Evolutionary conservation across 1,284 basidiomycete genomes (phyloP), one percentile per base, ranked within the genome.

Genomic region (Pseudozyma tsukubaensis): DNA sequence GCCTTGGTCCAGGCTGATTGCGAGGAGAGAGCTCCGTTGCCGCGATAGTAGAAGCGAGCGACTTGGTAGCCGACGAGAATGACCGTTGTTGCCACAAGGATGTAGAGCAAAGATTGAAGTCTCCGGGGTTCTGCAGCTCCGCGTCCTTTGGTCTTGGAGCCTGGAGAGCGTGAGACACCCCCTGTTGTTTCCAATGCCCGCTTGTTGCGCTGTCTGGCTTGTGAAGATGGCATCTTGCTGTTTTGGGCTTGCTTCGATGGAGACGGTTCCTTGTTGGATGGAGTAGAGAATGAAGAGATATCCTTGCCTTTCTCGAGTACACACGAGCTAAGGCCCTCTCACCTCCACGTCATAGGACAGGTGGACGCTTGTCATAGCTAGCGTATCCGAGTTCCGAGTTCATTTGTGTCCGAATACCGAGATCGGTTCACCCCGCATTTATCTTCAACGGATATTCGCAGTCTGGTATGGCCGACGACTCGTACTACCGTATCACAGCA

Each of bases 131-230:
- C 61, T n/a, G 19, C 44, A 35, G 34, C 37, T 21, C 52, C 45
- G 35, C 56, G 49, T 10, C 43, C 42, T n/a, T 63, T 65, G 39
- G 51, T 53, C 40, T 57, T 59, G 49, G 47, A 44, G 3, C 48
- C 12, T 5, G 52, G 63, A 43, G 55, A 29, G 10, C 50, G 66
- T 21, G 66, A 61, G 29, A 66, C 59, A 4, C 66, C 55, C 39
- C 66, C 63, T 3, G 66, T 70, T 21, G 72, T 40, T 18, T 64
- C 66, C 24, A 69, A 43, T 1, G 72, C 72, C 3, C 72, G 54
- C 34, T 70, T 74, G 66, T 74, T 74, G 59, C 72, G 65, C 45
- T 74, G 72, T 45, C 72, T 60, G 36, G 72, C 72, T 40, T 55
- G 21, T 19, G 62, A 49, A 14, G 72, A 70, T 12, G 72, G 72